Evolutionary conservation across 768 basidiomycete species (phyloP), one percentile per base, ranked within the genome.

Genomic region (Boletus reticulatus): DNA sequence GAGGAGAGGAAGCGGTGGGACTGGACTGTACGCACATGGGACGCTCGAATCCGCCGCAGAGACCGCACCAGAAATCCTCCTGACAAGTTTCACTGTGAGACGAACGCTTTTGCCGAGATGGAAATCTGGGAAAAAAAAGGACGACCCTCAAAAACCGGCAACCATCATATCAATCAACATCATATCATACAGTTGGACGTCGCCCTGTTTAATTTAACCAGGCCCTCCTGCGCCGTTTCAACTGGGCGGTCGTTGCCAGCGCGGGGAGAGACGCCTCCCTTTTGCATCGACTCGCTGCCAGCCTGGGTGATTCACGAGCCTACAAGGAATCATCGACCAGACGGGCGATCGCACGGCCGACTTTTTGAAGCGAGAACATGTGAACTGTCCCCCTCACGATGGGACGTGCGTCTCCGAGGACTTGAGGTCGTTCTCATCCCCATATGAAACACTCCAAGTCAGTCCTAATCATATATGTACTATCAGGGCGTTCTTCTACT

Each of bases 361-460:
- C 38, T 17, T 19, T 19, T 10, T 39, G 38, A 39, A 39, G 38
- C n/a, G 38, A 19, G 16, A 19, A 49, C 47, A 46, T 49, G 32
- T 32, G 22, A 36, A 24, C 11, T 11, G 11, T 11, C 56, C 36
- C 36, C 41, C 27, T 37, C 50, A 19, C 27, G 44, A 24, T 4
- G 11, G 34, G 42, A 48, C 45, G 53, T 17, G 37, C 17, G 14
- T 57, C 32, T 65, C 59, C 66, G 60, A 65, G 65, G 57, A 57
- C 50, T 44, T 56, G 45, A 17, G 44, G 4, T 13, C n/a, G 48
- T 45, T 44, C 61, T 16, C 41, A 20, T 16, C 45, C 52, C 0
- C 42, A 22, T 13, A 62, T 65, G 65, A 67, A 62, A 64, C 65
- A 58, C 55, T 38, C 38, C 32, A 32, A 37, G 27, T 43, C 50